Evolutionary conservation across 495 filamentous ascomycete genomes (phyloP).

Genomic region (Pseudotulostoma volvatum): DNA sequence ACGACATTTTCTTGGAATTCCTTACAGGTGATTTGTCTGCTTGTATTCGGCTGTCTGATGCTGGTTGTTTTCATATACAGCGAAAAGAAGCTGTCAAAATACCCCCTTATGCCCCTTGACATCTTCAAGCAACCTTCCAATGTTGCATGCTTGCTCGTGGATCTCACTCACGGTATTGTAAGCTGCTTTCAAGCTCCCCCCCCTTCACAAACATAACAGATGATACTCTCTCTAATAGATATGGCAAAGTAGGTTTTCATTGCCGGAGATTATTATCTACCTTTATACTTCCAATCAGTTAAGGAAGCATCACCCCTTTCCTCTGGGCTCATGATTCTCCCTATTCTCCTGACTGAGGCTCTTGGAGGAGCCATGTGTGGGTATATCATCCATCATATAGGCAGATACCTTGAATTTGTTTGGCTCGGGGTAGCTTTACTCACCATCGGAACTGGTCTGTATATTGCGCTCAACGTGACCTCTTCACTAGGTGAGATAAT

Average conservation of each 20-base stretch:
- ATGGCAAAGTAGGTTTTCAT: constrained; percentile 25
- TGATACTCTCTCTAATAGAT: neutral
- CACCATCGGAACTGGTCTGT: constrained; percentile 35
- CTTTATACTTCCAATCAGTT: constrained; percentile 41
- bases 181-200: constrained; percentile 11
- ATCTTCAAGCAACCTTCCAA: constrained; percentile 45
- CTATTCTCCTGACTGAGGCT: constrained; percentile 35
- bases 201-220: neutral
- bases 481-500: constrained; percentile 29
- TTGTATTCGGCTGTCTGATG: constrained; percentile 53
- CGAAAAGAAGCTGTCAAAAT: constrained; percentile 54
- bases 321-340: constrained; percentile 37
- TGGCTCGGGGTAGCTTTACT: constrained; percentile 31
- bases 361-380: constrained; percentile 32
- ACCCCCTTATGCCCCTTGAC: constrained; percentile 60
- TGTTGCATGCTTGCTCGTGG: constrained; percentile 38
- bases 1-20: constrained; percentile 57
- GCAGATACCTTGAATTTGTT: constrained; percentile 41
- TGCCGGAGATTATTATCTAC: constrained; percentile 39
- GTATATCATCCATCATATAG: constrained; percentile 40
- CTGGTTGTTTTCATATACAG: constrained; percentile 48
- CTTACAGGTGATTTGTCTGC: constrained; percentile 55
- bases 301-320: constrained; percentile 31
- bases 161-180: constrained; percentile 38
- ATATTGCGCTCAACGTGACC: constrained; percentile 25